Conservation (phyloP, 768 basidiomycete genomes). For the Leccinum barrowsii region DNA sequence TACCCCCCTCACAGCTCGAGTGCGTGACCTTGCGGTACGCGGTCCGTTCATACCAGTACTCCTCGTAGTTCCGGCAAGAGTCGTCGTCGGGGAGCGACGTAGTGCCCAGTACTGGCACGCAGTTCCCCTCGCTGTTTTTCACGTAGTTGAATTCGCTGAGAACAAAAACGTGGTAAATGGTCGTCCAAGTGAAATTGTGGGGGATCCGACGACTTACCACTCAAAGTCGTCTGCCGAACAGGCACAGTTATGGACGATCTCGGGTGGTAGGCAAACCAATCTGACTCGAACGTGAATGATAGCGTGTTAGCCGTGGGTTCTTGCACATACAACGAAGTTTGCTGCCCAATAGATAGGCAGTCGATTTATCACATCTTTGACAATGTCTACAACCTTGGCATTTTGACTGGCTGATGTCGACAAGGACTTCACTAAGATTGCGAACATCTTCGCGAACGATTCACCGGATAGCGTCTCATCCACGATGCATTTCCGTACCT, state of each 20-base stretch:
- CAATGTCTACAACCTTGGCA: constrained; percentile 50
- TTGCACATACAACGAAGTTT: constrained; percentile 48
- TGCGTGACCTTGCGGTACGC: constrained; percentile 87
- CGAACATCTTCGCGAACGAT: constrained; percentile 12
- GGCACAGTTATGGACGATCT: constrained; percentile 64
- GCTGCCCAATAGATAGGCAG: constrained; percentile 62
- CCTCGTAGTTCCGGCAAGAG: constrained; percentile 56
- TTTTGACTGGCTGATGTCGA: constrained; percentile 3
- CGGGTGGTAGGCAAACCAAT: constrained; percentile 38
- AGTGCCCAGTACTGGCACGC: constrained; percentile 74
- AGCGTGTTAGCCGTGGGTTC: not conserved
- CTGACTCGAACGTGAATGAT: not conserved
- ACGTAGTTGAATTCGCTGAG: constrained; percentile 89
- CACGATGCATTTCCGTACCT: constrained; percentile 14
- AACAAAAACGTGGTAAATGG: not conserved
- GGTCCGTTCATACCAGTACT: constrained; percentile 94
- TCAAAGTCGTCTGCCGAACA: constrained; percentile 84
- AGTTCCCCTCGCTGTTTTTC: constrained; percentile 64
- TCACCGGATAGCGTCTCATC: constrained; percentile 10
- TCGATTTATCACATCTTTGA: constrained; percentile 63
- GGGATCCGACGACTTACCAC: constrained; percentile 61
- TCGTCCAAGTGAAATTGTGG: not conserved
- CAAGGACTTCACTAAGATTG: constrained; percentile 7
- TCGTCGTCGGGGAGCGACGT: constrained; percentile 58
- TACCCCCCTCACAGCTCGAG: constrained; percentile 81